These are phyloP conservation scores for Dioszegia aurantiaca DNA, from an alignment of 768 basidiomycete species.

Conservation along the genomic window DNA sequence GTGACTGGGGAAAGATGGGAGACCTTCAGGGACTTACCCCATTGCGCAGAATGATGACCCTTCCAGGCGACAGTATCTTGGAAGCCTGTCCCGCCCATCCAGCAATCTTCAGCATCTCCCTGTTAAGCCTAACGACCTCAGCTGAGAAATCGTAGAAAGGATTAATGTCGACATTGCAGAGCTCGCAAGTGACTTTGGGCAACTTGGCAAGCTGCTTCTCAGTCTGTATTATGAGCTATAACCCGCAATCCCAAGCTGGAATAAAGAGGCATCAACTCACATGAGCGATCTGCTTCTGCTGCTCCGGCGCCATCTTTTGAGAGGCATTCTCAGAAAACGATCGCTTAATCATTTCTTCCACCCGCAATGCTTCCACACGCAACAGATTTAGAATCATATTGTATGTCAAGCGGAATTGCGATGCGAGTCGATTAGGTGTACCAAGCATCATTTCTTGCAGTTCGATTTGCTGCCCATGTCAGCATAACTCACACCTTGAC, in stretches of 20 bases:
- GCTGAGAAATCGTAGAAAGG: conserved; percentile 70
- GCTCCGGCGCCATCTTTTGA: conserved; percentile 84
- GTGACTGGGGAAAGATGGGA: no score
- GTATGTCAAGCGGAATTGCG: conserved; percentile 96
- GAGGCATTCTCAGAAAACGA: conserved; percentile 98
- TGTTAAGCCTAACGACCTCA: conserved; percentile 65
- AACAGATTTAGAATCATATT: conserved; percentile 98
- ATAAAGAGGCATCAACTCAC: conserved; percentile 55
- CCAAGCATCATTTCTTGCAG: conserved; percentile 90
- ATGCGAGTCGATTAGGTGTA: conserved; percentile 83
- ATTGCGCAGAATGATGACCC: conserved; percentile 79
- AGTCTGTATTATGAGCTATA: conserved; percentile 57
- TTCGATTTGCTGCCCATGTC: conserved; percentile 61
- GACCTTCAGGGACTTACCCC: conserved; percentile 58
- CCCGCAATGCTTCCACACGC: conserved; percentile 88
- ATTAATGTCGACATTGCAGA: conserved; percentile 71
- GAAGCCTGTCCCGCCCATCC: conserved; percentile 62
- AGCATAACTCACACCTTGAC: background rate
- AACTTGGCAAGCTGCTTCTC: conserved; percentile 67
- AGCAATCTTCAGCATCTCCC: conserved; percentile 63
- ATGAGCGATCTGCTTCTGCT: conserved; percentile 81
- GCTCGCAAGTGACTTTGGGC: conserved; percentile 65
- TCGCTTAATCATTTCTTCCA: conserved; percentile 99
- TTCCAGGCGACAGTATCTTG: conserved; percentile 68
- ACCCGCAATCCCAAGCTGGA: background rate